Base-by-base conservation (phyloP, 768 basidiomycete species). In the Strobilomyces confusus region DNA sequence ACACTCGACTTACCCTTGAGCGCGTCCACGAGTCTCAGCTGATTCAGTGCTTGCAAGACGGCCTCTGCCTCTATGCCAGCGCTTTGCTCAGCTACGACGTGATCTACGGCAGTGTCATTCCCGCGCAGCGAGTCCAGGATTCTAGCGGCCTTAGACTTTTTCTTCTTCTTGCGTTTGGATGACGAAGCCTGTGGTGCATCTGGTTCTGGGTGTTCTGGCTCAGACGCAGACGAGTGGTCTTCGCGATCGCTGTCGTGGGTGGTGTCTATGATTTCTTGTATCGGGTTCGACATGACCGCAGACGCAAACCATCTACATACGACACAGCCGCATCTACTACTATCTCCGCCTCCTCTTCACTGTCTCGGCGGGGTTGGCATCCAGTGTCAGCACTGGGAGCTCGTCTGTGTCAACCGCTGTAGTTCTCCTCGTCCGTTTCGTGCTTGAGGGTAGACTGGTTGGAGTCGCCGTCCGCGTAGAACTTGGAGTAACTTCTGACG, bases 1-100 rank as follows among this genome's bases (percentile, higher is more conserved):
- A 87, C 57, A 11, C 87, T 90, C 36, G 82, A 74, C 66, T 93
- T 92, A 8, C 92, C 92, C 63, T 91, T 84, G 20, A 89, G 73
- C 17, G 92, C 80, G 63, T 95, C 92, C 81, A 88, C 86, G 44
- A 95, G 78, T 66, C 88, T 89, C 69, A 92, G 73, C 56, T 89
- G 86, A 59, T 90, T 82, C 55, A 94, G 67, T 4, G 83, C 84
- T 53, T 80, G 74, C 51, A 84, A 74, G 40, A 94, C 79, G 51
- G 84, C 82, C 36, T 84, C 87, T 53, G 80, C 77, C 54, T 84
- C 83, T 17, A 67, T 66, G n/a, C 58, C 60, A 17, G 61, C 58
- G 23, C 79, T 76, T 44, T 80, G 79, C 55, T 85, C 82, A 9
- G 76, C 76, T 59, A 87, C 69, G 33, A 90, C 84, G 37, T 75